These are phyloP conservation scores for Isochrysis galbana DNA, from an alignment of 78 protist genomes.

Conservation along the genomic window DNA sequence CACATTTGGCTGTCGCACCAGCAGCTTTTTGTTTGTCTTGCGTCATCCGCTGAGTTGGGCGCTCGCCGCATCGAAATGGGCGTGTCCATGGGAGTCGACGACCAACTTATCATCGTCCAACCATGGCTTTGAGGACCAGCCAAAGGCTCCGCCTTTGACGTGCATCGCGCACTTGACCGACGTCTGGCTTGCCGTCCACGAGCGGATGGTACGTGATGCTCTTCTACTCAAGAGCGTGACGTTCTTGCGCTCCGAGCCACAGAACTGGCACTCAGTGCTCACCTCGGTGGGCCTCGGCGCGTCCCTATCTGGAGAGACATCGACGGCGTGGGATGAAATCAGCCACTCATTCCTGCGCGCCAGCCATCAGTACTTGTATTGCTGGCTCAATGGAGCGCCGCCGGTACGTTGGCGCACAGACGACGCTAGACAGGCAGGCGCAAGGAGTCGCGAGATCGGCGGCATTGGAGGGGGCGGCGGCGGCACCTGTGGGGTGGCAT, in stretches of 20 bases:
- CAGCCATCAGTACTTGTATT: not conserved
- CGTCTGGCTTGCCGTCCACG: not conserved
- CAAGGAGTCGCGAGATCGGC: not conserved
- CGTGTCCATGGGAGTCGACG: not conserved
- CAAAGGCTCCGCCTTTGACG: not conserved
- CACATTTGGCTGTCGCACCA: not conserved
- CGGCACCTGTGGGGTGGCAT: not conserved
- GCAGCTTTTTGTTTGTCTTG: not conserved
- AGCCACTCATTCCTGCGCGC: not conserved
- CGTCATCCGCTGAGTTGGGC: conserved; percentile 30
- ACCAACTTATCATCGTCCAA: too few species aligned
- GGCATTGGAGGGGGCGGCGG: not conserved
- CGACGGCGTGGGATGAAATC: not conserved
- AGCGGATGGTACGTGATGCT: not conserved
- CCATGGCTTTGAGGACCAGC: too few species aligned
- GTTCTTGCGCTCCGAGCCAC: too few species aligned
- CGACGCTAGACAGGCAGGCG: not conserved
- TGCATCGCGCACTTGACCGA: not conserved
- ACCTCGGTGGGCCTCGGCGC: too few species aligned
- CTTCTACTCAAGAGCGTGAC: too few species aligned
- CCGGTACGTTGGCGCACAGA: too few species aligned
- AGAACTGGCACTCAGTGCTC: too few species aligned
- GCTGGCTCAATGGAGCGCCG: not conserved
- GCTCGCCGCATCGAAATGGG: conserved; percentile 8
- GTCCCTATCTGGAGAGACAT: too few species aligned